These are phyloP conservation scores for Cairneyella variabilis DNA, from an alignment of 495 filamentous ascomycete species.

Conservation along the genomic window DNA sequence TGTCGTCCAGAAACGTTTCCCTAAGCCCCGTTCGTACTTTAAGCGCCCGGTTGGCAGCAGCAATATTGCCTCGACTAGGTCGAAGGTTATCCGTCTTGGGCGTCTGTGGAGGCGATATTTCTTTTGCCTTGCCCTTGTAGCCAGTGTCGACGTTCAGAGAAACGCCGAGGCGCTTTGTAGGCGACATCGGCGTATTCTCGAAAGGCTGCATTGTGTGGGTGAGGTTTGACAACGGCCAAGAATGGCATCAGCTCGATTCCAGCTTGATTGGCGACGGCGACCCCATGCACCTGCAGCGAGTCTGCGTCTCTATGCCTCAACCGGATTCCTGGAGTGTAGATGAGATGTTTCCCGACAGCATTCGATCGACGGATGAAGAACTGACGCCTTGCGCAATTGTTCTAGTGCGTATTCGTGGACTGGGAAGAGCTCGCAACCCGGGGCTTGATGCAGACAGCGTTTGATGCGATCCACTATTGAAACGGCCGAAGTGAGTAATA, in stretches of 20 bases:
- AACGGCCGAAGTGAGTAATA: slow-evolving; percentile 10
- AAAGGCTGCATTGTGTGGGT: slow-evolving; percentile 24
- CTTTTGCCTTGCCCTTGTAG: slow-evolving; percentile 23
- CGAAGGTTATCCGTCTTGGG: slow-evolving; percentile 16
- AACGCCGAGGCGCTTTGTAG: slow-evolving; percentile 22
- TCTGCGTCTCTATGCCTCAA: slow-evolving; percentile 8
- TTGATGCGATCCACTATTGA: slow-evolving; percentile 16
- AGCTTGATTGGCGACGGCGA: slow-evolving; percentile 5
- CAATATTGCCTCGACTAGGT: slow-evolving; percentile 15
- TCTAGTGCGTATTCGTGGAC: neutral
- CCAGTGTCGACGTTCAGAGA: slow-evolving; percentile 25
- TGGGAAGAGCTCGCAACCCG: neutral
- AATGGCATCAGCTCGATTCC: slow-evolving; percentile 16
- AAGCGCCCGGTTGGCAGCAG: slow-evolving; percentile 19
- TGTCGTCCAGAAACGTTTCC: slow-evolving; percentile 49
- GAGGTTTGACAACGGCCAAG: slow-evolving; percentile 2
- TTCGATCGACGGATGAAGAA: neutral
- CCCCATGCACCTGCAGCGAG: slow-evolving; percentile 12
- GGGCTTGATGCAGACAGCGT: slow-evolving; percentile 9
- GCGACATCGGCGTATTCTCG: slow-evolving; percentile 18
- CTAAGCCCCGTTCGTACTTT: slow-evolving; percentile 18
- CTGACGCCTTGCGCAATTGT: neutral
- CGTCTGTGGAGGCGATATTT: slow-evolving; percentile 22
- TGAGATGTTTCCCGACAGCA: slow-evolving; percentile 8
- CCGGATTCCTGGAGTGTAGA: neutral